Evolutionary conservation across 2,329 filamentous ascomycete species (phyloP), one percentile per base, ranked within the genome.

Genomic region (Colletotrichum endophyticum): DNA sequence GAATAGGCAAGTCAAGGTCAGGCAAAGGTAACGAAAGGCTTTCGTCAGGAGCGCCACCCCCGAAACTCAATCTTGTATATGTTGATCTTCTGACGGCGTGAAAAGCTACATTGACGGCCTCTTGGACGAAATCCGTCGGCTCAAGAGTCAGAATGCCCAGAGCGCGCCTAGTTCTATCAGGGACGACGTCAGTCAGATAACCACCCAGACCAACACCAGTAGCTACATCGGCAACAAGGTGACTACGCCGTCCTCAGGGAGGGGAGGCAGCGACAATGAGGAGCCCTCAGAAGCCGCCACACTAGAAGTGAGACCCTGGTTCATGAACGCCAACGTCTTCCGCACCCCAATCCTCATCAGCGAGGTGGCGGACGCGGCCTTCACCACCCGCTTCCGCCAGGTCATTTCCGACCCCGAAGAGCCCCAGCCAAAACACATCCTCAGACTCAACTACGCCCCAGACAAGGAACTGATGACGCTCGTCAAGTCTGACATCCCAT

Each of bases 361-460:
- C 9, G 84, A 85, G 66, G 82, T 83, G 1, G 84, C 84, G 16
- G 84, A 85, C 56, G 80, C 82, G 19, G 83, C 83, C 12, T 85
- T 85, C 68, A 83, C 84, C 8, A 84, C 84, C 0, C 84, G 84
- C 4, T 82, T 85, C 68, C 79, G 84, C 22, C 84, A 85, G 73
- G 83, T 81, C 49, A 81, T 85, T 28, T 81, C 83, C 0, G 80
- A 82, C 25, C 79, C 81, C 8, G 56, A 39, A 39, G 34, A 66
- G 6, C 75, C 72, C 25, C 79, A 80, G 1, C 81, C 80, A 28
- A 80, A 78, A 22, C 84, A 85, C 68, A 81, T 85, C 3, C 82
- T 82, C 0, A 78, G 84, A 5, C 79, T 83, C 11, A 82, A 84
- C 72, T 85, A 84, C 30, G 79, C 82, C 5, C 76, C 82, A 0